Percentiles rank a stretch among this genome's conserved stretches.
Conservation (phyloP, 257 asterid genomes). For the Solanum infundibuliforme region DNA sequence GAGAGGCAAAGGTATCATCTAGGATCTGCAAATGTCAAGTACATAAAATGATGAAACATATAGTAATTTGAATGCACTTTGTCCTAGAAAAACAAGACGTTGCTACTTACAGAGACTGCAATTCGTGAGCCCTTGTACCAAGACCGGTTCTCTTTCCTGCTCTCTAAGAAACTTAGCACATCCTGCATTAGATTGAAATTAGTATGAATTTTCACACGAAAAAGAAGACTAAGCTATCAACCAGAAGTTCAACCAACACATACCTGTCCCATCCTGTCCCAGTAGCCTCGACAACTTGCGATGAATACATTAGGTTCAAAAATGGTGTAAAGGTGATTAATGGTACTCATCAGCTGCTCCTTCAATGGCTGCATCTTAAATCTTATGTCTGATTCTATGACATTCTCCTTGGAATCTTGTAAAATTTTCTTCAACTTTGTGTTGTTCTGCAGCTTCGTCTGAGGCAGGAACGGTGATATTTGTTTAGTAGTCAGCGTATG, state of each 20-base stretch:
- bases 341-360: conserved; percentile 30
- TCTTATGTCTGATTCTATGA: conserved; percentile 34
- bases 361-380: conserved; percentile 35
- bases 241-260: background rate
- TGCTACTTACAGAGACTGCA: conserved; percentile 39
- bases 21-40: conserved; percentile 20
- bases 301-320: conserved; percentile 34
- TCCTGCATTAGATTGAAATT: conserved; percentile 14
- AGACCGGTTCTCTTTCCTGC: conserved; percentile 41
- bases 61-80: background rate
- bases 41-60: background rate
- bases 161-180: conserved; percentile 35
- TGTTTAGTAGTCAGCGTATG: background rate
- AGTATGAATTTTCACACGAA: background rate
- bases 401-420: conserved; percentile 34
- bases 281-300: conserved; percentile 38
- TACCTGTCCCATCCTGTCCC: conserved; percentile 53
- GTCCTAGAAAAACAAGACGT: background rate
- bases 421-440: conserved; percentile 41
- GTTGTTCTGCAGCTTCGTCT: conserved; percentile 34
- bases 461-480: background rate
- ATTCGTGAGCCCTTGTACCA: conserved; percentile 44
- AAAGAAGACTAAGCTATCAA: background rate
- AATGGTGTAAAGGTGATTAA: conserved; percentile 31
- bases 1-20: conserved; percentile 42